Percentiles rank a stretch among this genome's conserved stretches.
These are phyloP conservation scores for Brassica cretica DNA, from an alignment of 345 rosid species.

Conservation along the genomic window DNA sequence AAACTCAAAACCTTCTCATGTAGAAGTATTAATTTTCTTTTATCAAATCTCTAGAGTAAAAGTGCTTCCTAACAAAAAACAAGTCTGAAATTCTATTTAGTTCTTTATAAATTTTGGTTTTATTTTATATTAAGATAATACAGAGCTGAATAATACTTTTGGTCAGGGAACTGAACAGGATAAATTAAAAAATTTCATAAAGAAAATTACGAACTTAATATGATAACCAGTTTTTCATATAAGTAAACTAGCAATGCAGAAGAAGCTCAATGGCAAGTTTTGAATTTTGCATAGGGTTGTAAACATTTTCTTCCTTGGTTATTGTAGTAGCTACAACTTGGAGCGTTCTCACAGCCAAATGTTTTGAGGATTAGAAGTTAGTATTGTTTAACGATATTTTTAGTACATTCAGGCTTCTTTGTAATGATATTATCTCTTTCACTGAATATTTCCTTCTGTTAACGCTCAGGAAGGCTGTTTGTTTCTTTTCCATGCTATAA, in stretches of 20 bases:
- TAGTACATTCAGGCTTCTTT: neutral
- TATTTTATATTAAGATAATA: too few relatives aligned
- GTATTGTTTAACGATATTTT: neutral
- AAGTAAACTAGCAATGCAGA: conserved; percentile 18
- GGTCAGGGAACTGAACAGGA: neutral
- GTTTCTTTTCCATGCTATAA: conserved; percentile 8
- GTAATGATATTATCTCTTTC: neutral
- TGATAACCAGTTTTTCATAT: neutral
- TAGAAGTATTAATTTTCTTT: neutral
- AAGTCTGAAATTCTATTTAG: neutral
- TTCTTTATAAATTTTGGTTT: neutral
- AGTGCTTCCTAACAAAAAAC: neutral
- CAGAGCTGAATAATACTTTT: neutral
- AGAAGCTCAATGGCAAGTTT: neutral
- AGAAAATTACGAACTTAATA: too few relatives aligned
- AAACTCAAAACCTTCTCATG: neutral
- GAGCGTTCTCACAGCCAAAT: neutral
- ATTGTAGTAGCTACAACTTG: conserved; percentile 7
- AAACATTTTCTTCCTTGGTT: neutral
- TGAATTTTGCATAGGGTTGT: neutral
- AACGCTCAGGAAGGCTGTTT: neutral
- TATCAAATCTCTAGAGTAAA: too few relatives aligned
- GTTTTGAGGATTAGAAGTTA: conserved; percentile 12
- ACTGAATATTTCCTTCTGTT: neutral
- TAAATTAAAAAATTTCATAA: too few relatives aligned